A percentile compares a stretch with the other conserved stretches of the same genome.
Evolutionary conservation across 768 basidiomycete genomes (phyloP).

Genomic region (Mycena indigotica): DNA sequence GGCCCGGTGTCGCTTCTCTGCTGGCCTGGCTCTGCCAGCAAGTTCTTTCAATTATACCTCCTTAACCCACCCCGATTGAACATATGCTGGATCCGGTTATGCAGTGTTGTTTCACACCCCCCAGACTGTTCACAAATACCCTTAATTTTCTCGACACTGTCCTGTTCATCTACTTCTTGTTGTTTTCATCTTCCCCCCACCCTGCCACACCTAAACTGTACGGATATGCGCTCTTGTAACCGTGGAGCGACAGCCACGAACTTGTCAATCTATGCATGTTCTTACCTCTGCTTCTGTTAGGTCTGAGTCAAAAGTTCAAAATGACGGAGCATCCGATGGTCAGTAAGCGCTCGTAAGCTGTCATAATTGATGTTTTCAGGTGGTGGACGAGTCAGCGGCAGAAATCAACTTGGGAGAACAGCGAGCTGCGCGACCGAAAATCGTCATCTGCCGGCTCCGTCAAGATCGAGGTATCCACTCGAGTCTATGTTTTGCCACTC

Average conservation of each 20-base stretch:
- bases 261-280: slow-evolving; percentile 1
- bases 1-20: neutral
- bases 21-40: slow-evolving; percentile 17
- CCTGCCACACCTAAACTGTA: neutral
- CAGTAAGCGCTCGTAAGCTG: too few species aligned
- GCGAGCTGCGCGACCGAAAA: too few species aligned
- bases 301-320: neutral
- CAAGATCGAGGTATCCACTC: neutral
- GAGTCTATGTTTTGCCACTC: too few species aligned
- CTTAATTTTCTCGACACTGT: slow-evolving; percentile 21
- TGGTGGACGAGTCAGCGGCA: too few species aligned
- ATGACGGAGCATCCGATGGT: neutral
- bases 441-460: neutral
- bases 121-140: slow-evolving; percentile 36
- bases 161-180: too few species aligned
- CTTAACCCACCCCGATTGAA: slow-evolving; percentile 9
- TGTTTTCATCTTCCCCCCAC: too few species aligned
- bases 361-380: too few species aligned
- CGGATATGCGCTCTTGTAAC: neutral
- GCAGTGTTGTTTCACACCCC: slow-evolving; percentile 9
- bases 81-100: slow-evolving; percentile 18
- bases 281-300: neutral
- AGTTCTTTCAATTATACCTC: slow-evolving; percentile 20
- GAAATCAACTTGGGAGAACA: too few species aligned
- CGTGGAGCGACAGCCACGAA: neutral